Conservation (phyloP, 495 filamentous ascomycete genomes). For the Trichoderma gamsii region DNA sequence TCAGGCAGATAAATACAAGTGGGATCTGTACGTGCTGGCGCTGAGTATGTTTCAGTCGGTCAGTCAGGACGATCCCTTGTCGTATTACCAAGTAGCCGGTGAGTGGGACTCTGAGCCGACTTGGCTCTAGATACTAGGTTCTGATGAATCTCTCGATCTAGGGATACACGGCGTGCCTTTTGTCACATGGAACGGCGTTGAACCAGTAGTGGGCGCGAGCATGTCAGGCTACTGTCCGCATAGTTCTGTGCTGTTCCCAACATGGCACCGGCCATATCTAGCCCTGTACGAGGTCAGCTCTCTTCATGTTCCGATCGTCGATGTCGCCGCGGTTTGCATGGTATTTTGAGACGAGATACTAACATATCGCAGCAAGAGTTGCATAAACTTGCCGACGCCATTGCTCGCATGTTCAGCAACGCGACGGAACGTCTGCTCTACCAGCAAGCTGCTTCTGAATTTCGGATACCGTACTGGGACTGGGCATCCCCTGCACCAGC, state of each 20-base stretch:
- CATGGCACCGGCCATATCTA: constrained; percentile 70
- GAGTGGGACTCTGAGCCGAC: constrained; percentile 17
- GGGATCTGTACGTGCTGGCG: constrained; percentile 48
- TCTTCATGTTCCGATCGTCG: neutral
- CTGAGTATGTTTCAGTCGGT: constrained; percentile 41
- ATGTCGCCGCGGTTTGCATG: neutral
- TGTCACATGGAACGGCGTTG: constrained; percentile 51
- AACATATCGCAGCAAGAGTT: constrained; percentile 47
- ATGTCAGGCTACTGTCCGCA: constrained; percentile 60
- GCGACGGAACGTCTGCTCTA: constrained; percentile 39
- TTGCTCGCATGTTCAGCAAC: constrained; percentile 48
- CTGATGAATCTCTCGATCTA: constrained; percentile 22
- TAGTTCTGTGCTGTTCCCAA: constrained; percentile 57
- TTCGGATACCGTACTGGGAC: constrained; percentile 64
- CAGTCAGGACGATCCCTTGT: constrained; percentile 40
- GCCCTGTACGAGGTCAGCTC: constrained; percentile 54
- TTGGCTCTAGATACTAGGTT: neutral
- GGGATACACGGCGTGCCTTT: constrained; percentile 62
- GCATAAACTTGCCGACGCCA: constrained; percentile 42
- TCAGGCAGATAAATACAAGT: constrained; percentile 42
- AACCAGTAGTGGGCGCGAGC: constrained; percentile 38
- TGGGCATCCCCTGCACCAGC: constrained; percentile 52
- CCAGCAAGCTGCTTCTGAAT: constrained; percentile 44
- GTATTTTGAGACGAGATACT: neutral
- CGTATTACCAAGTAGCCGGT: constrained; percentile 54